These are phyloP conservation scores for Melanogaster broomeanus DNA, from an alignment of 768 basidiomycete species.

Conservation along the genomic window DNA sequence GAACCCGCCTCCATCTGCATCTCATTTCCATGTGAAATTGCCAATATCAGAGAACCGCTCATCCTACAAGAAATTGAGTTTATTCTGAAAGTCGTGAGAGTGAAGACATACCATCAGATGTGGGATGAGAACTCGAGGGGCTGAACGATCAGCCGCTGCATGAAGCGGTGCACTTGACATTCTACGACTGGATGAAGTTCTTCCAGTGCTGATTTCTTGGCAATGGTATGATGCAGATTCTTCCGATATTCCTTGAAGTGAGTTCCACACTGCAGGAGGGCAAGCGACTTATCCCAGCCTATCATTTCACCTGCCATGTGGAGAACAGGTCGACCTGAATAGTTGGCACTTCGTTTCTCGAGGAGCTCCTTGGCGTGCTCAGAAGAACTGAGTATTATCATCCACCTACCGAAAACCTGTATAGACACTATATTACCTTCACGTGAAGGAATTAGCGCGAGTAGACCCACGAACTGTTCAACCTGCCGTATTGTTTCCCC, in stretches of 20 bases:
- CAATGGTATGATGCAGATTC: not conserved
- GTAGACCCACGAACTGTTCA: slow-evolving; percentile 9
- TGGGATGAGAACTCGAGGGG: too few relatives aligned
- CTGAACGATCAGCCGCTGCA: slow-evolving; percentile 50
- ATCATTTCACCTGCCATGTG: not conserved
- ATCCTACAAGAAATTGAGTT: too few relatives aligned
- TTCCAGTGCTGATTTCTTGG: slow-evolving; percentile 6
- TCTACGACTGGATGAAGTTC: slow-evolving; percentile 45
- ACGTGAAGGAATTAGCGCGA: not conserved
- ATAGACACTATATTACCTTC: slow-evolving; percentile 32
- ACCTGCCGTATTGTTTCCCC: slow-evolving; percentile 10
- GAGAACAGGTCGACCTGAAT: slow-evolving; percentile 51
- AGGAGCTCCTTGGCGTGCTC: slow-evolving; percentile 46
- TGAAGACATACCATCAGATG: slow-evolving; percentile 37
- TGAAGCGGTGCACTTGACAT: slow-evolving; percentile 47
- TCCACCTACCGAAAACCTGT: slow-evolving; percentile 25
- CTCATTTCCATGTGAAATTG: too few relatives aligned
- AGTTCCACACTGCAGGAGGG: not conserved
- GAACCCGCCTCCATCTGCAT: too few relatives aligned
- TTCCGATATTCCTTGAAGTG: not conserved
- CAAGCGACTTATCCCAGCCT: not conserved
- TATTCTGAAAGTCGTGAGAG: not conserved
- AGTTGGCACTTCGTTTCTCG: slow-evolving; percentile 48
- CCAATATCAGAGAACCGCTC: not conserved
- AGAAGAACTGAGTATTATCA: slow-evolving; percentile 36